phyloP scores from a whole-genome alignment of 495 filamentous ascomycete species.

The Hyaloscypha hepaticicola region DNA sequence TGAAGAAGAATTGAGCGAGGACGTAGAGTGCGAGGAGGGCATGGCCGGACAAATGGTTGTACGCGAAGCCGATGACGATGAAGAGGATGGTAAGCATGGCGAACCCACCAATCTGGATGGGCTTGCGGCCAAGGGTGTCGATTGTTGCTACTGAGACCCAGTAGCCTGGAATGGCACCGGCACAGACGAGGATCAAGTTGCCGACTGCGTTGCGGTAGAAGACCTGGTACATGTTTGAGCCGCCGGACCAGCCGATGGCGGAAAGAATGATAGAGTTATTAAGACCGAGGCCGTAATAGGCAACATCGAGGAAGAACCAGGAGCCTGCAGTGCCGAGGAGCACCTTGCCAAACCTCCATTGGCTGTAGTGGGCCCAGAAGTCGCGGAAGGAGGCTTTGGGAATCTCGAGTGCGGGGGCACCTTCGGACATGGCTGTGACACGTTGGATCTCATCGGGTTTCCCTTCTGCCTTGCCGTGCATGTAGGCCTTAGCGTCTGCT shows the following conservation, averaged over 20 bases:
- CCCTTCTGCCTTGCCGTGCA: constrained; percentile 55
- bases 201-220: constrained; percentile 71
- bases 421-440: constrained; percentile 45
- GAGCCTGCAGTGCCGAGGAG: constrained; percentile 76
- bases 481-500: constrained; percentile 64
- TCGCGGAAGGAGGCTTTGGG: constrained; percentile 66
- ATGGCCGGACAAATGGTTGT: constrained; percentile 47
- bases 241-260: constrained; percentile 65
- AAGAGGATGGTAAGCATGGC: constrained; percentile 70
- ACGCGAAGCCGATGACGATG: constrained; percentile 71
- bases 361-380: constrained; percentile 61
- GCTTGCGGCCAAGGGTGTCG: constrained; percentile 66
- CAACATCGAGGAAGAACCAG: constrained; percentile 72
- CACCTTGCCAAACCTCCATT: constrained; percentile 66
- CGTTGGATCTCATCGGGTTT: constrained; percentile 61
- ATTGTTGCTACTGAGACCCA: constrained; percentile 70
- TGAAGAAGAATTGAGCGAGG: constrained; percentile 82
- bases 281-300: constrained; percentile 39
- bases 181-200: constrained; percentile 71
- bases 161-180: constrained; percentile 76
- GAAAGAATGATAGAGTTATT: constrained; percentile 70
- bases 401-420: constrained; percentile 46
- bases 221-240: constrained; percentile 57
- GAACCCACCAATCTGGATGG: constrained; percentile 72
- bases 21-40: constrained; percentile 65